A percentile compares a stretch with the other conserved stretches of the same genome.
These are phyloP conservation scores for Fusarium scirpi DNA, from an alignment of 2,329 filamentous ascomycete species.

Conservation along the genomic window DNA sequence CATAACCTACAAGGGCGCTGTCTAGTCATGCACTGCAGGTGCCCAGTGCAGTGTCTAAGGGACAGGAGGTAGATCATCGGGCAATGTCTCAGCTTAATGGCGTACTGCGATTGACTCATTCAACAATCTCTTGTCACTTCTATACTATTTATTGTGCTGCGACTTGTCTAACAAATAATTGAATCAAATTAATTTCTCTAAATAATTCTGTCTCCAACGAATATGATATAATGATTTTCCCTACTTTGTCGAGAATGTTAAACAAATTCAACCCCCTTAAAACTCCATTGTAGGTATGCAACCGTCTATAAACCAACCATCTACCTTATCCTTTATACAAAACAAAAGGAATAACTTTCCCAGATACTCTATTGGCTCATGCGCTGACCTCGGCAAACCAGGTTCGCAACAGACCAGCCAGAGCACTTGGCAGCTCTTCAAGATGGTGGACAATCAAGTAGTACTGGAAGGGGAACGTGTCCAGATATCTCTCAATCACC, in stretches of 20 bases:
- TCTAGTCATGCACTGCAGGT: background rate
- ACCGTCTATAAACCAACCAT: constrained; percentile 4
- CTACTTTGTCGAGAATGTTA: constrained; percentile 3
- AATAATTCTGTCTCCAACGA: constrained; percentile 1
- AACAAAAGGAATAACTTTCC: constrained; percentile 3
- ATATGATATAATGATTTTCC: background rate
- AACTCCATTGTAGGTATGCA: constrained; percentile 30
- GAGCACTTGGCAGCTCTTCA: constrained; percentile 86
- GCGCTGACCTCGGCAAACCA: constrained; percentile 86
- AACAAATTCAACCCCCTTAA: constrained; percentile 3
- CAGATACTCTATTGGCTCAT: constrained; percentile 37
- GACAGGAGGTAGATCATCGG: background rate
- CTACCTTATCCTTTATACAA: background rate
- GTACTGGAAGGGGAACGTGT: constrained; percentile 96
- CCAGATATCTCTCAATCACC: constrained; percentile 89
- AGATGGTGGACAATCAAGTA: constrained; percentile 95
- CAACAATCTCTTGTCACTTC: background rate
- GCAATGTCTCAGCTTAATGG: background rate
- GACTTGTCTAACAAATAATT: background rate
- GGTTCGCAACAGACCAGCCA: constrained; percentile 89
- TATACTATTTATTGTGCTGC: background rate
- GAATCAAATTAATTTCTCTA: constrained; percentile 10
- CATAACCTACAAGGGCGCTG: background rate
- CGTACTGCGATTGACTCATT: background rate
- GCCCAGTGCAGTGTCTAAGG: background rate